Evolutionary conservation across 495 filamentous ascomycete species (phyloP), one percentile per base, ranked within the genome.

Genomic region (Penicillium psychrofluorescens): DNA sequence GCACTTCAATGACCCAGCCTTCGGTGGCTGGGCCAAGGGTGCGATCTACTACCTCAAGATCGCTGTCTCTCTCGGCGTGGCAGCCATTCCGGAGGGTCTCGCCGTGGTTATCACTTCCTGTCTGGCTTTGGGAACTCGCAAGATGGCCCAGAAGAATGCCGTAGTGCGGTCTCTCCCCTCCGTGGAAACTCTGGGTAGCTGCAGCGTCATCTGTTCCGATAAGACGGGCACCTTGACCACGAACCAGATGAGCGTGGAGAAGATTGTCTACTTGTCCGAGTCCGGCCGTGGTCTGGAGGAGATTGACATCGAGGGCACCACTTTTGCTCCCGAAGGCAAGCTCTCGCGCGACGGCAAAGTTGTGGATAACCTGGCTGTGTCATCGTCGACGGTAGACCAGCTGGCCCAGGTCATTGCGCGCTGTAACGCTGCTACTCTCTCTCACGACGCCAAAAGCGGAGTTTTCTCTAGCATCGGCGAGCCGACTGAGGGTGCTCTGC

Each of bases 41-140:
- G 94, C 94, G 40, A 97, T 99, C 53, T 99, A 99, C 75, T 99
- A 99, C 66, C 78, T 99, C 50, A 99, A 99, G 78, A 99, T 99
- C 63, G 94, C 94, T 29, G 94, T 99, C 38, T 99, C 94, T 29
- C 84, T 99, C 29, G 94, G 94, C 58, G 94, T 99, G 29, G 94
- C 94, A 27, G 94, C 94, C 43, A 98, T 98, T 60, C 92, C 92
- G 2, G 92, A 98, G 71, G 92, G 92, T 58, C 75, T 98, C 29
- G 92, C 92, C 31, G 94, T 96, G 38, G 94, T 98, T 45, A 97
- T 98, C 52, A 98, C 92, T 34, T 96, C 94, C 30, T 97, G 94
- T 61, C 70, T 98, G 40, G 92, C 92, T 49, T 75, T 98, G 16
- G 92, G 92, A 45, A 97, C 94, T 11, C 81, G 91, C 39, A 96